These are phyloP conservation scores for Melampsora larici-populina DNA, from an alignment of 1,284 basidiomycete genomes.

Conservation along the genomic window DNA sequence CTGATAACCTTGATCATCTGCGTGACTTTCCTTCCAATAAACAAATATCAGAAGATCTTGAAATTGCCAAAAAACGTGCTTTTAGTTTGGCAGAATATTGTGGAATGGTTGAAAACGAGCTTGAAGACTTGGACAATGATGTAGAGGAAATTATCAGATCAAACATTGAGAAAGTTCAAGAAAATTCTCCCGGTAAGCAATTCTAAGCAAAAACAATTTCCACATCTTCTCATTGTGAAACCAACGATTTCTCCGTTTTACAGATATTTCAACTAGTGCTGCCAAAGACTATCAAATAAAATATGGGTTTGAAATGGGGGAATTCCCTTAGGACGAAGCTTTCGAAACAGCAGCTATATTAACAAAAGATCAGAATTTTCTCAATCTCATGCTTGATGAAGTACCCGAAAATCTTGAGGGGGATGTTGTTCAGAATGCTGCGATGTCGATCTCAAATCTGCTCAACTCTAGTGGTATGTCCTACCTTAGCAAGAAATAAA, in stretches of 20 bases:
- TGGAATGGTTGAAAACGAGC: background rate
- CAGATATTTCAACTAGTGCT: no score
- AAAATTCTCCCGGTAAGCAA: no score
- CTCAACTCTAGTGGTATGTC: slow-evolving; percentile 2
- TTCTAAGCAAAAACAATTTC: background rate
- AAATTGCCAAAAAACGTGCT: no score
- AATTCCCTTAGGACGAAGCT: no score
- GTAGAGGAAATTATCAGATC: no score
- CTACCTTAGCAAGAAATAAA: background rate
- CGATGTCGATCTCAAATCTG: slow-evolving; percentile 11
- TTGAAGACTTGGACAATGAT: no score
- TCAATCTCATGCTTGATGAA: background rate
- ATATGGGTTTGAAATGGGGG: no score
- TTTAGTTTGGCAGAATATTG: no score
- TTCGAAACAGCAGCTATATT: background rate
- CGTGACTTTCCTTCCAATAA: no score
- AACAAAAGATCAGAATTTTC: background rate
- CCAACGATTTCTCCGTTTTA: background rate
- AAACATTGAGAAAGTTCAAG: no score
- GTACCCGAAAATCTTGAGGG: background rate
- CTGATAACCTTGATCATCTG: slow-evolving; percentile 14
- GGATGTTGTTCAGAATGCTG: slow-evolving; percentile 11
- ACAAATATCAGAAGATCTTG: no score
- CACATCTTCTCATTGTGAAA: background rate
- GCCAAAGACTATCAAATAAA: no score